Percentiles rank a stretch among this genome's conserved stretches.
Conservation (phyloP, 2,329 filamentous ascomycete genomes). For the Cladosporium sp. region DNA sequence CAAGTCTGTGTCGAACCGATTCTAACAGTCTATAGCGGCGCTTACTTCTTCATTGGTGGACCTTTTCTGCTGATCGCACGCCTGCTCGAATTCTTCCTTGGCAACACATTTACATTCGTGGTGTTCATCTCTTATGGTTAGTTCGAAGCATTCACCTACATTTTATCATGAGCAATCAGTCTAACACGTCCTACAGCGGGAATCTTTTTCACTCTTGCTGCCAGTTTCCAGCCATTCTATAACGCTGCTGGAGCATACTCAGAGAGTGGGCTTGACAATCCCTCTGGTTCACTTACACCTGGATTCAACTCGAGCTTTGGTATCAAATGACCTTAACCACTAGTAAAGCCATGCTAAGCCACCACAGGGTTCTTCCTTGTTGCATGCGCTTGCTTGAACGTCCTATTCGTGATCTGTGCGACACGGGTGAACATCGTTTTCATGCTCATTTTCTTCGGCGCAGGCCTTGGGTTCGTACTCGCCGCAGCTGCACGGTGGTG, state of each 20-base stretch:
- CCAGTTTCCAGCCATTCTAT: slow-evolving; percentile 26
- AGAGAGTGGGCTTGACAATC: slow-evolving; percentile 14
- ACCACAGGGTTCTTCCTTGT: not conserved
- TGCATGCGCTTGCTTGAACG: not conserved
- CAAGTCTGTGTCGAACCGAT: not conserved
- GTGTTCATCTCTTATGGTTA: slow-evolving; percentile 31
- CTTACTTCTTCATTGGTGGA: slow-evolving; percentile 40
- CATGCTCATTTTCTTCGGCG: slow-evolving; percentile 26
- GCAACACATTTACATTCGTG: slow-evolving; percentile 35
- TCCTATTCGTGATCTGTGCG: slow-evolving; percentile 26
- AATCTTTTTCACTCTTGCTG: slow-evolving; percentile 26
- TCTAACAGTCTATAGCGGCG: slow-evolving; percentile 24
- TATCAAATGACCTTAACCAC: slow-evolving; percentile 1
- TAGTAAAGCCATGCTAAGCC: not conserved
- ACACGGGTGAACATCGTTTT: slow-evolving; percentile 26
- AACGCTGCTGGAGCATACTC: slow-evolving; percentile 25
- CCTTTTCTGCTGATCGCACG: slow-evolving; percentile 37
- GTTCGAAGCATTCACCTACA: not conserved
- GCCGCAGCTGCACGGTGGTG: slow-evolving; percentile 23
- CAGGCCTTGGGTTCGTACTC: slow-evolving; percentile 23
- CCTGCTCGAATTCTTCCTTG: slow-evolving; percentile 39
- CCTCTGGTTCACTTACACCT: slow-evolving; percentile 16
- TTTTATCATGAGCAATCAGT: not conserved
- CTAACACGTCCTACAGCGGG: slow-evolving; percentile 1
- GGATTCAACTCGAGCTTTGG: slow-evolving; percentile 25